Evolutionary conservation across 2,329 filamentous ascomycete species (phyloP).

Genomic region (Colletotrichum liaoningense): DNA sequence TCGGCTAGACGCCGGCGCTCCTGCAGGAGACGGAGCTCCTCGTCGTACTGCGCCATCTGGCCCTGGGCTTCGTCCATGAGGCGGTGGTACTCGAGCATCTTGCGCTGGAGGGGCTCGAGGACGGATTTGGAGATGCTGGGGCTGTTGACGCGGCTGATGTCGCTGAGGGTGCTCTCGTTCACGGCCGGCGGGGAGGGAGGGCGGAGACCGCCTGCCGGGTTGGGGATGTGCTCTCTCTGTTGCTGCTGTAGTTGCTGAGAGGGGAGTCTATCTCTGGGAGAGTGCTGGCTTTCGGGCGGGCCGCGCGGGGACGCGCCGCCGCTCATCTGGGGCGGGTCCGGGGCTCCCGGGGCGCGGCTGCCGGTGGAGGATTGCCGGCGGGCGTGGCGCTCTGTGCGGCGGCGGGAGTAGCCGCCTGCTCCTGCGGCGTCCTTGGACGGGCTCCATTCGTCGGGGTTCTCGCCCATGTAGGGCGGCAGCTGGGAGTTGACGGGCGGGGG

Average conservation of each 20-base stretch:
- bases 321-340: constrained; percentile 14
- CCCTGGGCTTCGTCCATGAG: constrained; percentile 55
- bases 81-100: constrained; percentile 55
- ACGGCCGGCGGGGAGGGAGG: constrained; percentile 9
- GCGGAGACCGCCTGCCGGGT: constrained; percentile 1
- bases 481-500: constrained; percentile 26
- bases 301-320: constrained; percentile 11
- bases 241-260: constrained; percentile 1
- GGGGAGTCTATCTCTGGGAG: background rate
- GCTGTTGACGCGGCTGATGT: constrained; percentile 56
- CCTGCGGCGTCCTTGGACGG: background rate
- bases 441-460: constrained; percentile 28
- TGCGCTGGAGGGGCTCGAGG: constrained; percentile 56
- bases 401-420: constrained; percentile 28
- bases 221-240: background rate
- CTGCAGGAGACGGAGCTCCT: constrained; percentile 54
- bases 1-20: constrained; percentile 54
- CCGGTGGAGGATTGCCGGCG: constrained; percentile 33
- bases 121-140: constrained; percentile 56
- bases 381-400: constrained; percentile 32
- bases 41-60: constrained; percentile 55
- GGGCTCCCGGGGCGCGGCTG: background rate
- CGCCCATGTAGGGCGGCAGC: constrained; percentile 26
- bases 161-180: constrained; percentile 32
- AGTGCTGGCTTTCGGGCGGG: background rate